A percentile compares a stretch with the other conserved stretches of the same genome.
These are phyloP conservation scores for barley (Hordeum vulgare) DNA, from an alignment of 176 grass and related monocot genomes.

Conservation along the genomic window DNA sequence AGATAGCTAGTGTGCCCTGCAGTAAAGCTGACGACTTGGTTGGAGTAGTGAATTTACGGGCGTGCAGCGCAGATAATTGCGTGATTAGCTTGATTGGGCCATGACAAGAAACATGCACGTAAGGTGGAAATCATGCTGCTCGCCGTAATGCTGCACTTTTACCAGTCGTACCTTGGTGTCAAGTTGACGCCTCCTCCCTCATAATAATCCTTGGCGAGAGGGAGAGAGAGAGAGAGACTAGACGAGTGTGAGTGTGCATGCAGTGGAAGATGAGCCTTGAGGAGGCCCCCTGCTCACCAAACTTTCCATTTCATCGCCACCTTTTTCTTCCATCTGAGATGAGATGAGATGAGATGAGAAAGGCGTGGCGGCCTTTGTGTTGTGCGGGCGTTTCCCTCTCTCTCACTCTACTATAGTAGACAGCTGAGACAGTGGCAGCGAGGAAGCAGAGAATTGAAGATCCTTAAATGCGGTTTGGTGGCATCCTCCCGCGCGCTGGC, in stretches of 20 bases:
- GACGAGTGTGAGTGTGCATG: background rate
- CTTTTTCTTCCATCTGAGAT: background rate
- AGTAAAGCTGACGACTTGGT: background rate
- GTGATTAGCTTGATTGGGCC: too few relatives aligned
- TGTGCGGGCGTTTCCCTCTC: slow-evolving; percentile 14
- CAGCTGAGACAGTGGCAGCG: slow-evolving; percentile 21
- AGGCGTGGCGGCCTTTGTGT: slow-evolving; percentile 30
- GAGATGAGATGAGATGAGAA: background rate
- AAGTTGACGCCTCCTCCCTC: background rate
- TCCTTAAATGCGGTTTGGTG: slow-evolving; percentile 75
- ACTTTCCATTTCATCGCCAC: slow-evolving; percentile 27
- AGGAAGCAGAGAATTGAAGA: slow-evolving; percentile 52
- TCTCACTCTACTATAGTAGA: background rate
- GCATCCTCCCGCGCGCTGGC: slow-evolving; percentile 22
- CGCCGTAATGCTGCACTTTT: background rate
- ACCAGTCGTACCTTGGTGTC: background rate
- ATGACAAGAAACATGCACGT: too few relatives aligned
- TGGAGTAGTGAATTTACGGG: background rate
- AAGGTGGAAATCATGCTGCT: background rate
- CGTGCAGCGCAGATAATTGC: too few relatives aligned
- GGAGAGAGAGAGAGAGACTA: background rate
- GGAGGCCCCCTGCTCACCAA: slow-evolving; percentile 21
- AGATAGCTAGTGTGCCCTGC: background rate
- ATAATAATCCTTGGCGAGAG: background rate
- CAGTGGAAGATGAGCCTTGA: background rate